A percentile compares a stretch with the other conserved stretches of the same genome.
These are phyloP conservation scores for Musa troglodytarum DNA, from an alignment of 176 grass and related monocot species.

Conservation along the genomic window DNA sequence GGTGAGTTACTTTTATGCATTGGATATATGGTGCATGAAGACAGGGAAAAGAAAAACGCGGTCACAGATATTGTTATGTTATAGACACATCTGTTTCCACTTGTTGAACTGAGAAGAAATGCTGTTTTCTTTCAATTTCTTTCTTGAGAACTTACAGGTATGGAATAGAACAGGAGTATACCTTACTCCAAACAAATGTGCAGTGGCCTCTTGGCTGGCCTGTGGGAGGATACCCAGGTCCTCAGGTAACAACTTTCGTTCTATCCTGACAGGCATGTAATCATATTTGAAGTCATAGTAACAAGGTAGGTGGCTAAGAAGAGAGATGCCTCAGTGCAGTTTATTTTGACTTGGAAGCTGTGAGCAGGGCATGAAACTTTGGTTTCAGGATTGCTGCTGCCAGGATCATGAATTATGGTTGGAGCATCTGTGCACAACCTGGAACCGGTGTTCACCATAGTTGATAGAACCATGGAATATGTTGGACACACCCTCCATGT, in stretches of 20 bases:
- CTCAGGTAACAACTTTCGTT: slow-evolving; percentile 52
- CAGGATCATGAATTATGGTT: too few relatives aligned
- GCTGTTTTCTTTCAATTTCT: neutral
- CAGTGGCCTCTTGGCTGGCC: slow-evolving; percentile 99
- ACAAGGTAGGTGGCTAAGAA: too few relatives aligned
- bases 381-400: too few relatives aligned
- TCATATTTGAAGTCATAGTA: too few relatives aligned
- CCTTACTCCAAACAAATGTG: slow-evolving; percentile 73
- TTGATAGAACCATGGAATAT: too few relatives aligned
- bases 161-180: slow-evolving; percentile 98
- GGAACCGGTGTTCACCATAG: too few relatives aligned
- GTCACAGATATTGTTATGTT: neutral
- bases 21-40: too few relatives aligned
- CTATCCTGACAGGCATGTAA: neutral
- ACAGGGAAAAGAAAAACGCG: neutral
- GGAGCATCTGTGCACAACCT: too few relatives aligned
- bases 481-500: too few relatives aligned
- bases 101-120: neutral
- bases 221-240: slow-evolving; percentile 89
- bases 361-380: too few relatives aligned
- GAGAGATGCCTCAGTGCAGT: neutral
- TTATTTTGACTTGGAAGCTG: too few relatives aligned
- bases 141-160: slow-evolving; percentile 41
- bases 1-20: slow-evolving; percentile 33
- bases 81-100: neutral